Percentiles rank a stretch among this genome's conserved stretches.
phyloP scores from a whole-genome alignment of 805 yeast genomes.

The Zygoascus bituminiphila region DNA sequence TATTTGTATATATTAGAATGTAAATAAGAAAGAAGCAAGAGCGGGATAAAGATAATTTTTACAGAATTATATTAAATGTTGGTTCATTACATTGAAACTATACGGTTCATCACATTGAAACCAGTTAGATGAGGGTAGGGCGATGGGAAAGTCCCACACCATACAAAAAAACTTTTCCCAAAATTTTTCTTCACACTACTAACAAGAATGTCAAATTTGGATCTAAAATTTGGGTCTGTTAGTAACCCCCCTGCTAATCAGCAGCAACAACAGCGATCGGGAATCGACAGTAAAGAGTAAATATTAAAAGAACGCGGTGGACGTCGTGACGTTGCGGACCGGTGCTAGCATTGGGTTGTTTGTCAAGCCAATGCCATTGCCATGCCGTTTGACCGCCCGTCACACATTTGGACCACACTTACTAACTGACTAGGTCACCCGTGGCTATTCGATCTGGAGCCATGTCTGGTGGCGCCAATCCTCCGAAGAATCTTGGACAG shows the following conservation, averaged over 20 bases:
- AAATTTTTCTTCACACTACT: not conserved
- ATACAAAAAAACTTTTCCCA: constrained; percentile 1
- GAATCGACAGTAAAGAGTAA: constrained; percentile 1
- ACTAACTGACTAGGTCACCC: not conserved
- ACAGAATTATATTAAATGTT: too few relatives aligned
- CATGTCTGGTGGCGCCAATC: constrained; percentile 12
- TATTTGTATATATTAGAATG: not conserved
- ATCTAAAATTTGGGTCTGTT: constrained; percentile 9
- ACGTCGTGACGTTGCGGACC: not conserved
- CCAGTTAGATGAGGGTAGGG: not conserved
- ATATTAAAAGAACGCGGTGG: not conserved
- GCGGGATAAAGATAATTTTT: too few relatives aligned
- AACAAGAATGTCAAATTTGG: constrained; percentile 8
- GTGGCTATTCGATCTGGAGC: constrained; percentile 1
- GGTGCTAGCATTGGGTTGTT: not conserved
- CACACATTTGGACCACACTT: too few relatives aligned
- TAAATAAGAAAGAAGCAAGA: constrained; percentile 3
- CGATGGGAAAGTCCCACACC: not conserved
- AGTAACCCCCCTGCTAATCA: constrained; percentile 6
- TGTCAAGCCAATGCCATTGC: too few relatives aligned
- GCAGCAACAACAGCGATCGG: constrained; percentile 5
- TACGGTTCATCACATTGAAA: too few relatives aligned
- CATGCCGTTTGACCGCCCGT: too few relatives aligned
- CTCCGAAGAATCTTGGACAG: constrained; percentile 11
- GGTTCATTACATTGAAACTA: too few relatives aligned